Evolutionary conservation across 768 basidiomycete genomes (phyloP), one percentile per base, ranked within the genome.

Genomic region (Lactarius trivialis): DNA sequence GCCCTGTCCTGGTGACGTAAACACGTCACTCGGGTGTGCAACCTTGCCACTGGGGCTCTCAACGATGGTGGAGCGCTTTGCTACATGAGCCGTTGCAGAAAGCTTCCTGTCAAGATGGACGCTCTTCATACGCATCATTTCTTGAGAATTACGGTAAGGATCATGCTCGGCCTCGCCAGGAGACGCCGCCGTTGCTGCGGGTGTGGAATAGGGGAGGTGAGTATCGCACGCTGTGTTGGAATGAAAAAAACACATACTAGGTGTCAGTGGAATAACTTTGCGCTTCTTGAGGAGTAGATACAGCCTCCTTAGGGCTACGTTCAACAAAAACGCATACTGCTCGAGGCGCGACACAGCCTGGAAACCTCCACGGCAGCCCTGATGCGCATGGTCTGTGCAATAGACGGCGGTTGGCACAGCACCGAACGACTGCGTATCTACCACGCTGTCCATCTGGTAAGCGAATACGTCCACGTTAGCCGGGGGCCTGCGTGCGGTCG

Each of bases 301-400:
- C 57, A 99, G 78, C 70, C 96, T 82, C 67, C 95, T 81, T 59
- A 99, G 78, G 21, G 96, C 97, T 26, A 98, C 97, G 71, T 98
- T 98, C 56, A 99, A 78, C 60, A 99, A 76, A 79, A 95, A 99
- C 2, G 97, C 92, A 73, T 97, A 99, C 72, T 99, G 97, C 77
- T 99, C 97, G 66, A 99, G 76, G 60, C 96, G 81, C 63, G 95
- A 93, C 17, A 97, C 97, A 19, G 91, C 81, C 70, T 91, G 89
- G 75, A 98, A 98, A 12, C 95, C 93, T 26, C 75, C 70, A 60
- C 83, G 78, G 69, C 88, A 91, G 17, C 81, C 82, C 30, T 75
- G 68, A 70, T 86, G 85, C 8, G 81, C 85, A 72, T 96, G 94
- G 15, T 88, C 85, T 6, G 79, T 81, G 73, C 96, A 98, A 63